These are phyloP conservation scores for Punica granatum DNA, from an alignment of 345 rosid genomes.

Conservation along the genomic window DNA sequence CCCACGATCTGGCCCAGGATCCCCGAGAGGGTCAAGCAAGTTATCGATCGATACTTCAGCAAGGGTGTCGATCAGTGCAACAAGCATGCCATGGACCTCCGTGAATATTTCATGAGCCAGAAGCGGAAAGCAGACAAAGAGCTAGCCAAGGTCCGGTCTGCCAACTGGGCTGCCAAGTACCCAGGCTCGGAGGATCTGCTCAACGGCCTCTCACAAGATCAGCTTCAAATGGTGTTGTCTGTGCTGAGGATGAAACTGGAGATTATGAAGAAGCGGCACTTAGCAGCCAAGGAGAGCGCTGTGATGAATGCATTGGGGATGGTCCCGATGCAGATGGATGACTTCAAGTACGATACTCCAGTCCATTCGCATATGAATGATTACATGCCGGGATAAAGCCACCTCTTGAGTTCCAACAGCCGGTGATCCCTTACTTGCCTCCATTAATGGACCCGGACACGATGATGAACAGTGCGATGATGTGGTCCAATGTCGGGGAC, in stretches of 20 bases:
- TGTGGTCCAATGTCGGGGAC: background rate
- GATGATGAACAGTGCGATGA: background rate
- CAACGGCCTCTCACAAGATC: background rate
- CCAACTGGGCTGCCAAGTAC: constrained; percentile 16
- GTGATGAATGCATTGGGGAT: background rate
- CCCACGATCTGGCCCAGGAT: constrained; percentile 21
- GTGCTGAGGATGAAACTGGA: constrained; percentile 12
- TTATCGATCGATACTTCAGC: constrained; percentile 14
- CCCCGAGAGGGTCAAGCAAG: constrained; percentile 3
- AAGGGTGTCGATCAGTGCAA: constrained; percentile 1
- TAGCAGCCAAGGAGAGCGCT: background rate
- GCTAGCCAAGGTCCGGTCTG: constrained; percentile 12
- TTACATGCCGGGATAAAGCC: background rate
- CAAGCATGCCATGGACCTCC: constrained; percentile 14
- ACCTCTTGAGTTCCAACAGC: no score
- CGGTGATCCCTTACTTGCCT: background rate
- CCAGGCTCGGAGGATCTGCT: constrained; percentile 14
- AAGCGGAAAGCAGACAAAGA: constrained; percentile 17
- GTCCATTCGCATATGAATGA: background rate
- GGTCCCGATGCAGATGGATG: background rate
- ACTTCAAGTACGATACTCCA: background rate
- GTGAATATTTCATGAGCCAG: constrained; percentile 12
- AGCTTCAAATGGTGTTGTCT: constrained; percentile 9
- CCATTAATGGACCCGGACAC: background rate
- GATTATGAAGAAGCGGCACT: constrained; percentile 8